Conservation (phyloP, 2,329 filamentous ascomycete species). For the Niveomyces coronatus region DNA sequence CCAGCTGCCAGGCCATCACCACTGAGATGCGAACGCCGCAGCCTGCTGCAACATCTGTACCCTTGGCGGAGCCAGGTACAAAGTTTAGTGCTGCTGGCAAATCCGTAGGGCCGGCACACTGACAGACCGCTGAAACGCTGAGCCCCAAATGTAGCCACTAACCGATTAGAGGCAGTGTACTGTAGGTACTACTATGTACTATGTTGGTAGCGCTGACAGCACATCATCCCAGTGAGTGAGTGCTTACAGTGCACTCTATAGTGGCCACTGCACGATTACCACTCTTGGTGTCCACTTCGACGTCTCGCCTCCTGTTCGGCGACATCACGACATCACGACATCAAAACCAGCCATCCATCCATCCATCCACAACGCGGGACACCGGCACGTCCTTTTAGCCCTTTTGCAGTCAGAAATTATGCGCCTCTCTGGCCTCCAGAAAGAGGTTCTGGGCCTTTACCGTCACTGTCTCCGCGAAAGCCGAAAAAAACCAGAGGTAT, state of each 20-base stretch:
- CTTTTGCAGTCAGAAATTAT: conserved; percentile 15
- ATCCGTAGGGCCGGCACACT: no score
- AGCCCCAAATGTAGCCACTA: no score
- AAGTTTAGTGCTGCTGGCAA: no score
- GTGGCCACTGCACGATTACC: conserved; percentile 8
- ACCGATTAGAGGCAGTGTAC: no score
- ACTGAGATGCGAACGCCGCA: no score
- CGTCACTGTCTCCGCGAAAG: conserved; percentile 74
- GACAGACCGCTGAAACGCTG: no score
- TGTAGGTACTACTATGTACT: no score
- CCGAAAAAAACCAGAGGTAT: conserved; percentile 66
- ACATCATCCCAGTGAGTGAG: conserved; percentile 5
- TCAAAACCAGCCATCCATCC: not conserved
- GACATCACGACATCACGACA: conserved; percentile 8
- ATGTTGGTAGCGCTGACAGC: conserved; percentile 6
- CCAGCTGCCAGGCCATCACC: no score
- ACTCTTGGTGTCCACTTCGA: conserved; percentile 4
- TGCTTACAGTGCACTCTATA: no score
- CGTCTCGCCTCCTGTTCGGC: not conserved
- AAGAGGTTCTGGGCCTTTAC: conserved; percentile 78
- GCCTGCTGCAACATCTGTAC: no score
- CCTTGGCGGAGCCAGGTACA: no score
- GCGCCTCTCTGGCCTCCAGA: conserved; percentile 75
- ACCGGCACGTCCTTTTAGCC: not conserved
- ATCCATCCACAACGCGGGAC: not conserved